phyloP scores from a whole-genome alignment of 345 rosid genomes.

The Linum usitatissimum region DNA sequence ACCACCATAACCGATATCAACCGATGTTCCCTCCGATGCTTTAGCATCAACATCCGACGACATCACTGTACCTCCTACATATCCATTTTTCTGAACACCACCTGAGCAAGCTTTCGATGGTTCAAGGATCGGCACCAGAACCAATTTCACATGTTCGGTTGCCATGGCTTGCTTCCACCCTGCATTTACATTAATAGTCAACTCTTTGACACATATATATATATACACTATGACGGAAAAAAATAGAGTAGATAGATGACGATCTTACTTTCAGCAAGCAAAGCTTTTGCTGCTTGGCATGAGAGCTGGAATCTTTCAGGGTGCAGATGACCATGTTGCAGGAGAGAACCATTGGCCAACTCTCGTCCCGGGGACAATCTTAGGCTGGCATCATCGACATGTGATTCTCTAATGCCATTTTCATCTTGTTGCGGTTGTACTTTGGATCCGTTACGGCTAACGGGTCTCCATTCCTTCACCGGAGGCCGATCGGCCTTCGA shows the following conservation, averaged over 20 bases:
- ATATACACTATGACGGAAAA: background rate
- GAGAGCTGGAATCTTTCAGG: slow-evolving; percentile 37
- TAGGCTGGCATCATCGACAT: slow-evolving; percentile 16
- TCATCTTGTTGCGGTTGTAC: slow-evolving; percentile 12
- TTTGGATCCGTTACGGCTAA: slow-evolving; percentile 28
- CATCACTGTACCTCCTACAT: slow-evolving; percentile 10
- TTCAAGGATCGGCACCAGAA: slow-evolving; percentile 36
- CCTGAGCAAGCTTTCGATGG: slow-evolving; percentile 13
- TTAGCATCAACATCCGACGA: slow-evolving; percentile 22
- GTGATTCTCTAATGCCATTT: slow-evolving; percentile 19
- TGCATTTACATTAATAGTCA: slow-evolving; percentile 16
- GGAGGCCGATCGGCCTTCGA: slow-evolving; percentile 14
- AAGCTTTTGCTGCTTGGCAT: slow-evolving; percentile 48
- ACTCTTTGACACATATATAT: background rate
- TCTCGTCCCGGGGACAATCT: slow-evolving; percentile 9
- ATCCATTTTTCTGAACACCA: slow-evolving; percentile 10
- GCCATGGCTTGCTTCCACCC: slow-evolving; percentile 88
- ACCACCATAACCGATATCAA: slow-evolving; percentile 11
- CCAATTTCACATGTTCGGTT: slow-evolving; percentile 54
- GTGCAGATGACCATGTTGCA: slow-evolving; percentile 7
- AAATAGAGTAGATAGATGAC: background rate
- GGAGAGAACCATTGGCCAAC: slow-evolving; percentile 7
- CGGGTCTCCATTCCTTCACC: slow-evolving; percentile 39
- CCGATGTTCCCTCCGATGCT: slow-evolving; percentile 15
- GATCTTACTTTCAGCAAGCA: slow-evolving; percentile 70